Percentiles rank a stretch among this genome's conserved stretches.
These are phyloP conservation scores for Dendrostoma leiphaemia DNA, from an alignment of 2,329 filamentous ascomycete genomes.

Conservation along the genomic window DNA sequence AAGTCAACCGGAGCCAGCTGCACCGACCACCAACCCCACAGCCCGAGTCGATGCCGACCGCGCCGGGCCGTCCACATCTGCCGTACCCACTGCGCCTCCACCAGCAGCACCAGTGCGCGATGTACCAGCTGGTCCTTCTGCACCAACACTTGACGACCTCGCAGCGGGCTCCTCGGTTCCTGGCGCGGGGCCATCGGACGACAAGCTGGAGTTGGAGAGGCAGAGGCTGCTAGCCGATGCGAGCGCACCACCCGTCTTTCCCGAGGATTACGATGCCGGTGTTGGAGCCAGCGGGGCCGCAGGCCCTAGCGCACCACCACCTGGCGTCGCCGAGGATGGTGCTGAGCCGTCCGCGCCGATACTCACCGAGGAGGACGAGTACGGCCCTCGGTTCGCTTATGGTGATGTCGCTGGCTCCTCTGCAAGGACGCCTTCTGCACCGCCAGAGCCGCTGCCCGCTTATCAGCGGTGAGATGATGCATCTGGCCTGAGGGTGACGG, in stretches of 20 bases:
- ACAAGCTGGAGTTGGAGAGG: conserved; percentile 77
- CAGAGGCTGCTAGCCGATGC: conserved; percentile 61
- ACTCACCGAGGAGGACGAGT: conserved; percentile 53
- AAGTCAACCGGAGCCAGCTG: conserved; percentile 62
- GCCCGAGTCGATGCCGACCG: conserved; percentile 39
- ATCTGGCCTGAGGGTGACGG: too few relatives aligned
- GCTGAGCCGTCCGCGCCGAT: conserved; percentile 56
- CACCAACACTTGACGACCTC: conserved; percentile 46
- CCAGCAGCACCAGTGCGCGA: background rate
- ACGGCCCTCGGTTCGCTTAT: conserved; percentile 14
- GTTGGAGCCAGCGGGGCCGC: conserved; percentile 20
- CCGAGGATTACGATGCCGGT: conserved; percentile 46
- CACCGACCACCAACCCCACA: conserved; percentile 40
- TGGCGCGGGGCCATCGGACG: conserved; percentile 50
- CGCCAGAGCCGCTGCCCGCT: conserved; percentile 13
- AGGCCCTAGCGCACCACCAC: conserved; percentile 21
- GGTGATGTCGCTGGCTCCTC: background rate
- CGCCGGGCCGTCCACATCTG: conserved; percentile 29
- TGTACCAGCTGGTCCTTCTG: conserved; percentile 33
- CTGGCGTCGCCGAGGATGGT: conserved; percentile 21
- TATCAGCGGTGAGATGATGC: conserved; percentile 12
- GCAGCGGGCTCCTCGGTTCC: conserved; percentile 21
- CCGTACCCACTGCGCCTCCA: conserved; percentile 14
- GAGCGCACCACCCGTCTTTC: conserved; percentile 60
- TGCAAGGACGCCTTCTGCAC: background rate